Evolutionary conservation across 2,329 filamentous ascomycete species (phyloP), one percentile per base, ranked within the genome.

Genomic region (Ophiostoma australiae): DNA sequence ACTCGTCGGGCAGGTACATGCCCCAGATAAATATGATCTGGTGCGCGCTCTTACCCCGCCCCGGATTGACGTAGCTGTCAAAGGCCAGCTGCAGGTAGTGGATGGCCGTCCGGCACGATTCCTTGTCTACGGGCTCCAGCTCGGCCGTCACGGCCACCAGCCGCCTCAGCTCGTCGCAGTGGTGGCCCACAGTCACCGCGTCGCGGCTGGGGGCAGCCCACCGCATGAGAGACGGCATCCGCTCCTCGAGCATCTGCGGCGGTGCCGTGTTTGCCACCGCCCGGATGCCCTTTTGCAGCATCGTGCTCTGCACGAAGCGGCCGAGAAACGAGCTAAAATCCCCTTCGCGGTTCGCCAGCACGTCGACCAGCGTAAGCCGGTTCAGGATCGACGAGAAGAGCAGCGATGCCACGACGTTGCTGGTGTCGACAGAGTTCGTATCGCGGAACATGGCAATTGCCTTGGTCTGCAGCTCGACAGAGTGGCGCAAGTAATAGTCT

Each of bases 351-450:
- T 77, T 73, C 3, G 73, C 72, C 1, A 85, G 77, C 1, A 81
- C 81, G 70, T 87, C 84, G 74, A 81, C 83, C 4, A 87, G 79
- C 55, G 82, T 79, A 69, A 86, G 83, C 7, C 85, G 78, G 58
- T 82, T 81, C 0, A 84, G 74, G 5, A 81, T 72, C 23, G 78
- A 77, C 5, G 82, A 80, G 75, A 84, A 84, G n/a, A 84, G 75
- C 70, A 84, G 82, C 17, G 81, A 78, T 1, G 81, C 79, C 1
- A 74, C 75, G 37, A 71, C 69, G 61, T 73, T 72, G 52, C 73
- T 72, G 7, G 31, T 27, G 44, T 41, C 35, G 41, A 73, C 39
- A 72, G 67, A 74, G 68, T 72, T 75, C 73, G 73, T 79, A 48
- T 69, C 72, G 74, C 78, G 82, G 73, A 80, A 82, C 70, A 77